These are phyloP conservation scores for Wilhelminamyces savonicus DNA, from an alignment of 805 yeast species.

Conservation along the genomic window DNA sequence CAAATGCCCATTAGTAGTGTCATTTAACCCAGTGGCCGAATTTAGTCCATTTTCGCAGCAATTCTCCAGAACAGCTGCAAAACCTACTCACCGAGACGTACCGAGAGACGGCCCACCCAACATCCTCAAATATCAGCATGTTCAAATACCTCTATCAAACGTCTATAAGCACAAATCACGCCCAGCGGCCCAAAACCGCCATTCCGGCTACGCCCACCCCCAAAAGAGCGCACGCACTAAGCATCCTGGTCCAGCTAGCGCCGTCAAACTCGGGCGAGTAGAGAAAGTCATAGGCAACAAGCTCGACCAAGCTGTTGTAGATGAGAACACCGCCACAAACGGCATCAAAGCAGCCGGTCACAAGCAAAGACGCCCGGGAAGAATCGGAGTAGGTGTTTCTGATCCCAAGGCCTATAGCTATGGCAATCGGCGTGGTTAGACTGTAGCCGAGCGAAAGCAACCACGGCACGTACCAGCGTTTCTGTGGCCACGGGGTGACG, in stretches of 20 bases:
- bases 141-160: too few relatives aligned
- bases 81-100: too few relatives aligned
- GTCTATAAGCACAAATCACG: too few relatives aligned
- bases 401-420: conserved; percentile 75
- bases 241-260: conserved; percentile 44
- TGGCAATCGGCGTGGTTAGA: conserved; percentile 65
- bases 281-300: conserved; percentile 73
- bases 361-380: conserved; percentile 51
- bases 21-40: too few relatives aligned
- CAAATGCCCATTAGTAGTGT: too few relatives aligned
- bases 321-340: conserved; percentile 73
- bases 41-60: too few relatives aligned
- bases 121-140: too few relatives aligned
- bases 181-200: conserved; percentile 77
- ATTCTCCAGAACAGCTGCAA: too few relatives aligned
- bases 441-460: conserved; percentile 21
- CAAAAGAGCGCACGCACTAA: conserved; percentile 47
- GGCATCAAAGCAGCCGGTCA: conserved; percentile 70
- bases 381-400: conserved; percentile 55
- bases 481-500: conserved; percentile 19
- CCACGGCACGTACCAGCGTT: conserved; percentile 10
- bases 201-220: conserved; percentile 67
- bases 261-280: too few relatives aligned
- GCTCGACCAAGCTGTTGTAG: conserved; percentile 72
- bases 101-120: too few relatives aligned